Evolutionary conservation across 2,329 filamentous ascomycete genomes (phyloP), one percentile per base, ranked within the genome.

Genomic region (Rutstroemia sydowiana): DNA sequence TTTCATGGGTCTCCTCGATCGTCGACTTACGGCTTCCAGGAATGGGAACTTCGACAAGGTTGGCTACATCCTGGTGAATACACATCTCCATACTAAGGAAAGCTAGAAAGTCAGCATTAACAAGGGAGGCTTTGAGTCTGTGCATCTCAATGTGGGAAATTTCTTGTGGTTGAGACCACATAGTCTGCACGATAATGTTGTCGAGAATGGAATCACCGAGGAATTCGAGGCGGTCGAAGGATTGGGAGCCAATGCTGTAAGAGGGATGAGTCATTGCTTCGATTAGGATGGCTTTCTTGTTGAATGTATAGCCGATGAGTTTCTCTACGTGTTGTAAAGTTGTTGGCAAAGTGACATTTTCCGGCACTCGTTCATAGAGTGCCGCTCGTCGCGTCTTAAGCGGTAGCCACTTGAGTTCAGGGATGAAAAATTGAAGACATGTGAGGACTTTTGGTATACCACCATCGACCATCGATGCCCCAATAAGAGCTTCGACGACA

Each of bases 181-280:
- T 69, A n/a, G 70, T 73, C 0, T 70, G 72, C 7, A 88, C 81
- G 45, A 96, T 72, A 51, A 95, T 72, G 59, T 82, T 78, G 67
- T 97, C 92, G 0, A 97, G 78, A 2, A 96, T 73, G 0, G 89
- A 80, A 60, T 97, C 92, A 1, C 92, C 92, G 0, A 96, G 71
- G 61, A 93, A 95, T 63, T 96, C 92, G 1, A 96, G 76, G 0
- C 90, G 79, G 59, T 96, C 87, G 11, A 81, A 75, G 20, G 69
- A 73, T 2, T 73, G 72, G 4, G 75, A 71, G 46, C 73, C 75
- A 5, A 66, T 52, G 40, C 65, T 68, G 60, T 65, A 74, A 0
- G 87, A 91, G 0, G 81, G 73, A 63, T 96, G 91, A 0, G 90
- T 95, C 45, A 92, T 73, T 2, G 91, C 87, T 69, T 96, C 88